Conservation (phyloP, 345 rosid genomes). For the Linum tenue region DNA sequence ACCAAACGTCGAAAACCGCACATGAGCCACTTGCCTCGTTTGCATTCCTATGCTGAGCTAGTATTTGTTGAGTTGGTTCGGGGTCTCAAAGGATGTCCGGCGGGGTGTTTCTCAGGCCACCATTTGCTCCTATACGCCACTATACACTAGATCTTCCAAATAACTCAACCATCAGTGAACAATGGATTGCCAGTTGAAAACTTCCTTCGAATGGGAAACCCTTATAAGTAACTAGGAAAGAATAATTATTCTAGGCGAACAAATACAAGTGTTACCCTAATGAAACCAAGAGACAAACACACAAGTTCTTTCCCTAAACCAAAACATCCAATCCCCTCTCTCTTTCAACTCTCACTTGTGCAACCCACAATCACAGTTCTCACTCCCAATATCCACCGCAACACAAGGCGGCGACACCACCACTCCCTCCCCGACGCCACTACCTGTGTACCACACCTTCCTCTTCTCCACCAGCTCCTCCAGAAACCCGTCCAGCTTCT, state of each 20-base stretch:
- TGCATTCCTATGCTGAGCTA: neutral
- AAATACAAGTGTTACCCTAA: no score
- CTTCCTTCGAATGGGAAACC: no score
- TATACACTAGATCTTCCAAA: no score
- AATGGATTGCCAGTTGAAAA: no score
- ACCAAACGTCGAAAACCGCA: no score
- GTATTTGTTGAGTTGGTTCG: neutral
- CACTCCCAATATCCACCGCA: constrained; percentile 51
- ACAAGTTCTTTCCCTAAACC: neutral
- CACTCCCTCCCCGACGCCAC: constrained; percentile 15
- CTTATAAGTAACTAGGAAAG: neutral
- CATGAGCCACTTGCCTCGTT: neutral
- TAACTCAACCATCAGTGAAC: no score
- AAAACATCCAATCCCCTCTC: neutral
- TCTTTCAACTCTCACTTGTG: constrained; percentile 36
- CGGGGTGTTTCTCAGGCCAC: no score
- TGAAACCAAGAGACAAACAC: neutral
- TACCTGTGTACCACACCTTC: constrained; percentile 40
- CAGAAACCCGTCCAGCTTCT: constrained; percentile 72
- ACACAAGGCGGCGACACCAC: constrained; percentile 46
- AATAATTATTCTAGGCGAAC: no score
- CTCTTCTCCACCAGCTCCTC: constrained; percentile 49
- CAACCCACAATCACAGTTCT: constrained; percentile 52
- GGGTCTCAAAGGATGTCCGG: neutral
- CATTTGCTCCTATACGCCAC: no score